These are phyloP conservation scores for Panaeolus papilionaceus DNA, from an alignment of 768 basidiomycete species.

Conservation along the genomic window DNA sequence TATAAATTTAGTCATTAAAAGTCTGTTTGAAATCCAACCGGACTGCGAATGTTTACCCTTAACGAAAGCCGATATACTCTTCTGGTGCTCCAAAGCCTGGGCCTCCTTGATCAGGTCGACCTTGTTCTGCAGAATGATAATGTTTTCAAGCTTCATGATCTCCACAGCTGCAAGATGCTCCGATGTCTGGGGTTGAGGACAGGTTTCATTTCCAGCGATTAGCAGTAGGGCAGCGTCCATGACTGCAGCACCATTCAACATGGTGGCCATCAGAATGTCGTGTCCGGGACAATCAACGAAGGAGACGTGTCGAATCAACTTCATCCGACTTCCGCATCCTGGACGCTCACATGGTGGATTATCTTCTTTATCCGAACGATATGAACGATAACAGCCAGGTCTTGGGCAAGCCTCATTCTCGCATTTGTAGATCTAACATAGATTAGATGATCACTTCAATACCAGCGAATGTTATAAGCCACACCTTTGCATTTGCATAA, in stretches of 20 bases:
- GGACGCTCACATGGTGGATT: constrained; percentile 92
- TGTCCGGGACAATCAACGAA: constrained; percentile 98
- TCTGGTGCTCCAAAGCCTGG: constrained; percentile 94
- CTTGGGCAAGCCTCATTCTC: constrained; percentile 92
- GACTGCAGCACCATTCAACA: constrained; percentile 99
- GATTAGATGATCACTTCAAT: constrained; percentile 25
- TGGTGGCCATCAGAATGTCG: constrained; percentile 99
- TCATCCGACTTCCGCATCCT: constrained; percentile 90
- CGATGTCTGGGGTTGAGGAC: constrained; percentile 98
- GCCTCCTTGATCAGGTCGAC: constrained; percentile 97
- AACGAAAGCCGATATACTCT: constrained; percentile 94
- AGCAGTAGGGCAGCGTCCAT: constrained; percentile 98
- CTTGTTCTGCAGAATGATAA: constrained; percentile 98
- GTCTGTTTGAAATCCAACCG: not conserved
- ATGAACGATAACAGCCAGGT: constrained; percentile 94
- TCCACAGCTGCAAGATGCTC: constrained; percentile 99
- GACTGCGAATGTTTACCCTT: constrained; percentile 63
- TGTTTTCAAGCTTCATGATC: constrained; percentile 98
- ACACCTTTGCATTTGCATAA: constrained; percentile 97
- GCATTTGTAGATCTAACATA: constrained; percentile 92
- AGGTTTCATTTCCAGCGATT: constrained; percentile 97
- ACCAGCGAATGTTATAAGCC: constrained; percentile 37
- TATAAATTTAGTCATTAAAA: not conserved
- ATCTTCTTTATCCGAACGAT: constrained; percentile 93
- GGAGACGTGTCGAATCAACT: constrained; percentile 93